Conservation (phyloP, 148 eudicot species). For the Silene conica region DNA sequence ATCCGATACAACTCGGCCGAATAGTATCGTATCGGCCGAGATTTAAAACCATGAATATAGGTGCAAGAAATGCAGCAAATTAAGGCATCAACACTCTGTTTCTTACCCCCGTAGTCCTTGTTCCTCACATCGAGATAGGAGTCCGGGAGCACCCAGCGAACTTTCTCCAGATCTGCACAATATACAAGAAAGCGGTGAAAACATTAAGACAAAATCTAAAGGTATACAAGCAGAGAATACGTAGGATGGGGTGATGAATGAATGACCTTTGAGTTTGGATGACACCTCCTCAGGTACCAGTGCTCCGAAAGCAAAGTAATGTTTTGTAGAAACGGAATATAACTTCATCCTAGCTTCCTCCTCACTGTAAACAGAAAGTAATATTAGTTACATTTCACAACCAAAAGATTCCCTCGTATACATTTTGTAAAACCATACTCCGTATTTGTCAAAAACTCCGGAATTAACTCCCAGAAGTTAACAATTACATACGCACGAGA, state of each 20-base stretch:
- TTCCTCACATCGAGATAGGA: conserved; percentile 51
- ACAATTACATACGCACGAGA: background rate
- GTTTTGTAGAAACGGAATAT: conserved; percentile 74
- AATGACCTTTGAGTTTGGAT: conserved; percentile 50
- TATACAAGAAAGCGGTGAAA: background rate
- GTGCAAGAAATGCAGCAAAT: too few species aligned
- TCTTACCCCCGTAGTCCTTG: conserved; percentile 66
- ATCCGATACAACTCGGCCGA: too few species aligned
- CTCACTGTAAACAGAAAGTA: conserved; percentile 34
- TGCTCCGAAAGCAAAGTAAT: conserved; percentile 67
- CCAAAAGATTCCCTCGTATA: too few species aligned
- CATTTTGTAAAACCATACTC: too few species aligned
- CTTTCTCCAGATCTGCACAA: conserved; percentile 51
- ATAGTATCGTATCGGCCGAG: too few species aligned
- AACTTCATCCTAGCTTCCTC: conserved; percentile 67
- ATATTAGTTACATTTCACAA: background rate
- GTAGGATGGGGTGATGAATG: background rate
- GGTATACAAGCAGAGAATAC: background rate
- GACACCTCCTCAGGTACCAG: conserved; percentile 41
- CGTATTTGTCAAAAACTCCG: background rate
- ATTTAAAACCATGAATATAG: too few species aligned
- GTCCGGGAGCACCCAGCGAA: conserved; percentile 73
- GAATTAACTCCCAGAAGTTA: background rate
- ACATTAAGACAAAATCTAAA: background rate
- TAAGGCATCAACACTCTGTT: too few species aligned